Conservation (phyloP, 176 grass and related monocot species). For the Guadua angustifolia region DNA sequence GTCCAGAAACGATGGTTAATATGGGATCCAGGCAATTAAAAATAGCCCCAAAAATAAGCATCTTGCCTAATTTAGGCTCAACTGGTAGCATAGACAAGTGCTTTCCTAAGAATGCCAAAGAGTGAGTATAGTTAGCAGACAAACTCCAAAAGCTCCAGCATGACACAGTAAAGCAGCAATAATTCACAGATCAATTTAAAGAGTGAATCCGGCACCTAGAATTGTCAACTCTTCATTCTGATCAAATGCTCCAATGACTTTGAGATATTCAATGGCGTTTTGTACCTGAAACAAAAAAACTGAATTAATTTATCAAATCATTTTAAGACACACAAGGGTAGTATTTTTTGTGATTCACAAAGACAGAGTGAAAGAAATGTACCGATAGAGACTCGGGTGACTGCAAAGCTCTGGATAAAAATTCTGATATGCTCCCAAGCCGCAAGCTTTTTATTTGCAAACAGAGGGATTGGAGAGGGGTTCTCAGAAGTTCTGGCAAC, state of each 20-base stretch:
- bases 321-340: background rate
- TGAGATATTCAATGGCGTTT: conserved; percentile 98
- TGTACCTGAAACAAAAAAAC: conserved; percentile 66
- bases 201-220: conserved; percentile 58
- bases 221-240: conserved; percentile 91
- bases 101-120: conserved; percentile 64
- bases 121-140: conserved; percentile 27
- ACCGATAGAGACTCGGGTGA: conserved; percentile 95
- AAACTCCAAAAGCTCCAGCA: conserved; percentile 21
- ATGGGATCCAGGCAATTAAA: conserved; percentile 96
- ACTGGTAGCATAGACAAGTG: conserved; percentile 97
- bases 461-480: conserved; percentile 94
- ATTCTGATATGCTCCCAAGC: conserved; percentile 93
- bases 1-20: conserved; percentile 90
- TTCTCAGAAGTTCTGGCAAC: conserved; percentile 94
- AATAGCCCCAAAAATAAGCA: conserved; percentile 97
- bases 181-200: conserved; percentile 38
- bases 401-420: conserved; percentile 95
- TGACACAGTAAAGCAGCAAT: conserved; percentile 7
- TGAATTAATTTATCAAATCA: conserved; percentile 36
- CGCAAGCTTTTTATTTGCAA: conserved; percentile 99
- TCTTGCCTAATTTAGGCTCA: conserved; percentile 96
- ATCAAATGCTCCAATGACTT: conserved; percentile 95
- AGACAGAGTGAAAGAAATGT: conserved; percentile 29
- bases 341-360: background rate